These are phyloP conservation scores for Cantharellus cinnabarinus DNA, from an alignment of 768 basidiomycete genomes.

Conservation along the genomic window DNA sequence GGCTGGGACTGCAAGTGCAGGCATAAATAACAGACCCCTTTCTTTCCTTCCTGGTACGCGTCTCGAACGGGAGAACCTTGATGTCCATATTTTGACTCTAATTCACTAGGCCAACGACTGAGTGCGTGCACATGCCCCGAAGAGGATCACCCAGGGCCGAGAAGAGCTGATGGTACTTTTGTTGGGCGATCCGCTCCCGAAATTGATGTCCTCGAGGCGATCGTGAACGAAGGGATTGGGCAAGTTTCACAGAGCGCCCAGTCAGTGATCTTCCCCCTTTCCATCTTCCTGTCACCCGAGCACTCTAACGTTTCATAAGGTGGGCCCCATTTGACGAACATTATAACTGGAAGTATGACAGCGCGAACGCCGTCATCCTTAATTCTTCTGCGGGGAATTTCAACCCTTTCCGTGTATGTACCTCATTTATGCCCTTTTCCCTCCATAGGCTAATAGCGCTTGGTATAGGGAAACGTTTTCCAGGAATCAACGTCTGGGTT, in stretches of 20 bases:
- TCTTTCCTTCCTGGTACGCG: constrained; percentile 58
- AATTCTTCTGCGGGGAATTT: constrained; percentile 30
- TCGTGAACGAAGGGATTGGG: constrained; percentile 32
- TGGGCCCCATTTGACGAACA: constrained; percentile 46
- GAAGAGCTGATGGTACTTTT: constrained; percentile 53
- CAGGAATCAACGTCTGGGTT: constrained; percentile 72
- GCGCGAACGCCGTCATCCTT: constrained; percentile 34
- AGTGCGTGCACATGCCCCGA: constrained; percentile 75
- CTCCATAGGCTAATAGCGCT: background rate
- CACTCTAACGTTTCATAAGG: background rate
- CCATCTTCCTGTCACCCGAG: background rate
- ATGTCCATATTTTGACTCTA: constrained; percentile 23
- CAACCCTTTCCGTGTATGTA: constrained; percentile 32
- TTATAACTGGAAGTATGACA: constrained; percentile 50
- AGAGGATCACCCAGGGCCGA: constrained; percentile 76
- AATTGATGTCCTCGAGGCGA: constrained; percentile 81
- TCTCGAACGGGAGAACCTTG: background rate
- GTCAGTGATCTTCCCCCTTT: constrained; percentile 3
- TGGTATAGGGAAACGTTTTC: constrained; percentile 36
- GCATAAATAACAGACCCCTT: constrained; percentile 21
- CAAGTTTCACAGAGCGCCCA: constrained; percentile 74
- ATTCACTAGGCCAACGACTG: constrained; percentile 70
- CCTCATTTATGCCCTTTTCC: constrained; percentile 1
- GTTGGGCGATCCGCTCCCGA: constrained; percentile 73
- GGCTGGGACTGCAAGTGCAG: constrained; percentile 34